Evolutionary conservation across 2,329 filamentous ascomycete genomes (phyloP), one percentile per base, ranked within the genome.

Genomic region (Grosmannia penicillata): DNA sequence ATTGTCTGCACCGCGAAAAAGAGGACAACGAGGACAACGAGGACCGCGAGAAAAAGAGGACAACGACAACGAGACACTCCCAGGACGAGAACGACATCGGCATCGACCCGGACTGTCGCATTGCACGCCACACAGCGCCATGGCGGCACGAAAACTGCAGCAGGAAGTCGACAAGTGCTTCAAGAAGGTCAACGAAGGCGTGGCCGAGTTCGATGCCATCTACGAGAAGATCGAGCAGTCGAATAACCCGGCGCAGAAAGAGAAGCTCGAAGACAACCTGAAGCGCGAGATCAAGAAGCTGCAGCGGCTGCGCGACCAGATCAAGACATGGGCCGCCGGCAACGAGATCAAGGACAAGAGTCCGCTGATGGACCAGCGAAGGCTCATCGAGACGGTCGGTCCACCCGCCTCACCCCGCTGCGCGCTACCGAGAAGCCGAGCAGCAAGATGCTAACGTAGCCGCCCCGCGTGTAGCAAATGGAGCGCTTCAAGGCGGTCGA

Each of bases 201-300:
- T 96, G 39, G 70, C 77, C 45, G 82, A 87, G 47, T 98, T 98
- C 60, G 86, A 96, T 56, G 72, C 70, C 54, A 95, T 96, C 53
- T 93, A 96, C 65, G 91, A 96, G 51, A 98, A 98, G 75, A 93
- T 98, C 48, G 82, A 89, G 53, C 78, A 87, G 50, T 86, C 86
- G 38, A 83, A 77, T 53, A 96, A 95, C 64, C 75, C 82, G 40
- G 85, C 91, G 44, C 91, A 96, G 62, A 94, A 95, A 59, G 91
- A 96, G 63, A 98, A 96, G 67, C 75, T 93, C 37, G 91, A 98
- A 61, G 91, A 98, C 63, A 85, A 91, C 57, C 72, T 98, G 50
- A 98, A 98, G 68, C 85, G 91, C 57, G 91, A 98, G 65, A 96
- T 96, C 73, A 98, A 98, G 78, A 98, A 98, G 72, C 77, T 98